A percentile compares a stretch with the other conserved stretches of the same genome.
These are phyloP conservation scores for Fusarium oligoseptatum DNA, from an alignment of 2,329 filamentous ascomycete species.

Conservation along the genomic window DNA sequence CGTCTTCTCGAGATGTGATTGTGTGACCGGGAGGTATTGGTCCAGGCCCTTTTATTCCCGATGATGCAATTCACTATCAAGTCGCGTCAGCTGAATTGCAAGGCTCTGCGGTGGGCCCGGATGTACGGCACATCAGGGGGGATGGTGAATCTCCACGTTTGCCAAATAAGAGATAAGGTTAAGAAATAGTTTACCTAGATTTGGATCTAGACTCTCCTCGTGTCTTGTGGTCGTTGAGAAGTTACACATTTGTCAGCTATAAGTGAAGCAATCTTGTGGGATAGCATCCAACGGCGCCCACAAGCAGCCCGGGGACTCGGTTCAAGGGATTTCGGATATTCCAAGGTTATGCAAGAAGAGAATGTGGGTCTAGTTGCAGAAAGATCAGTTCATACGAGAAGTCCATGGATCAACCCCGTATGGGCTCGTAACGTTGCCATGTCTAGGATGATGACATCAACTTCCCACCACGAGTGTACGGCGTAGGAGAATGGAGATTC, in stretches of 20 bases:
- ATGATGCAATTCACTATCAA: constrained; percentile 1
- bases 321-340: not conserved
- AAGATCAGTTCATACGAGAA: not conserved
- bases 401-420: not conserved
- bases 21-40: not conserved
- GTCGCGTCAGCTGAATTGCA: not conserved
- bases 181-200: not conserved
- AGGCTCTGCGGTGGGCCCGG: not conserved
- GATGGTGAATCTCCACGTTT: not conserved
- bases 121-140: not conserved
- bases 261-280: no score
- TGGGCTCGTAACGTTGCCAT: not conserved
- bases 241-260: not conserved
- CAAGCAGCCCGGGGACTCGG: not conserved
- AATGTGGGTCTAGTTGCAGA: not conserved
- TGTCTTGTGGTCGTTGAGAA: not conserved
- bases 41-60: not conserved
- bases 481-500: not conserved
- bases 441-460: not conserved
- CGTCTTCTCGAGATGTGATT: not conserved
- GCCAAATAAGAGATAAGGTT: not conserved
- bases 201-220: not conserved
- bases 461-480: not conserved
- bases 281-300: no score
- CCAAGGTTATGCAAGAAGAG: not conserved